Conservation (phyloP, 306 rosid species). For the Fragaria ananassa region DNA sequence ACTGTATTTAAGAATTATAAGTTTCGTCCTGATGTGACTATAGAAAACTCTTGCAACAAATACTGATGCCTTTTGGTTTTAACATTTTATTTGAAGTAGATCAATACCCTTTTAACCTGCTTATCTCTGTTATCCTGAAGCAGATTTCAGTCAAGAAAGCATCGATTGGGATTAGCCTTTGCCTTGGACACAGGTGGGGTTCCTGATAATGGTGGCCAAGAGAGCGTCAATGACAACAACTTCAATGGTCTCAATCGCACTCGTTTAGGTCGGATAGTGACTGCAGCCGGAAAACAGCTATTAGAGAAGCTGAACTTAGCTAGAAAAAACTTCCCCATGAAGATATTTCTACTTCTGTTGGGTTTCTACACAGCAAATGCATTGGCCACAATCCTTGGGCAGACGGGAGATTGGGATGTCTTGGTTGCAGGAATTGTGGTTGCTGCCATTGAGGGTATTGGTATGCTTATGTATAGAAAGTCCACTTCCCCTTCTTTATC, state of each 20-base stretch:
- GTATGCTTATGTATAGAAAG: slow-evolving; percentile 79
- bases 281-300: slow-evolving; percentile 78
- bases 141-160: slow-evolving; percentile 60
- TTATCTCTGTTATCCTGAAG: slow-evolving; percentile 27
- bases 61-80: slow-evolving; percentile 10
- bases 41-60: neutral
- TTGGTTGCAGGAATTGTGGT: slow-evolving; percentile 94
- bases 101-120: slow-evolving; percentile 14
- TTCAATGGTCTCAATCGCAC: slow-evolving; percentile 63
- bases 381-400: slow-evolving; percentile 93
- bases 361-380: slow-evolving; percentile 99
- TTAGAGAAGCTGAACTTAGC: slow-evolving; percentile 77
- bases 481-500: slow-evolving; percentile 40
- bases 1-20: neutral
- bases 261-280: slow-evolving; percentile 84
- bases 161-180: slow-evolving; percentile 56
- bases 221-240: slow-evolving; percentile 44
- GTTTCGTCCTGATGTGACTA: neutral
- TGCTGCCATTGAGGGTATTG: slow-evolving; percentile 93
- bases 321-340: slow-evolving; percentile 82
- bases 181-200: slow-evolving; percentile 83
- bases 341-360: slow-evolving; percentile 80
- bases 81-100: neutral
- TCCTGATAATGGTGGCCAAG: slow-evolving; percentile 60
- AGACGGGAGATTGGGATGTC: slow-evolving; percentile 97